Evolutionary conservation across 441 rosid genomes (phyloP), one percentile per base, ranked within the genome.

Genomic region (Raphanus hybrid): DNA sequence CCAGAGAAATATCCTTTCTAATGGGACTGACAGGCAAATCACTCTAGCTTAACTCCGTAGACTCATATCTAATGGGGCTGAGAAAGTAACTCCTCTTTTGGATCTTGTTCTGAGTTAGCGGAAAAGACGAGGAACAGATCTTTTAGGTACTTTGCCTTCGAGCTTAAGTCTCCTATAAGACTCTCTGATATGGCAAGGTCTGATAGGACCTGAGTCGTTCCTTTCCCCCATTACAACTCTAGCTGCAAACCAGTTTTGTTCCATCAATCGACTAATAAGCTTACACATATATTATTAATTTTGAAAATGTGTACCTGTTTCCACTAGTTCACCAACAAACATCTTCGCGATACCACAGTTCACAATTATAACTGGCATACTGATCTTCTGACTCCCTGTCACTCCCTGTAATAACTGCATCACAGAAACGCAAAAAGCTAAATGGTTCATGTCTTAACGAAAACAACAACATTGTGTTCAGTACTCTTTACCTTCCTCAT

Each of bases 261-360:
- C 16, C 12, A 32, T 15, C n/a, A 23, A 48, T n/a, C 16, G 34
- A 63, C 7, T 41, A n/a, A 74, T 29, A 4, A 29, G 69, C 27
- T 15, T 45, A 18, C 0, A 52, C 16, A 11, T n/a, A 11, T 0
- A 55, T 16, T 57, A 35, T 8, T 63, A 6, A 26, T 12, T 37
- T 4, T 2, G 5, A 9, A 15, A 9, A 7, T 0, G 8, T 3
- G 3, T 18, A 93, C 99, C 98, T 85, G 92, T 92, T 85, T 96
- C 98, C 35, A 93, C 85, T 60, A 93, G 93, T 76, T 96, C 99
- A n/a, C 98, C 98, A 11, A 93, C 99, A 84, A 93, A 96, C 99
- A 96, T 89, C 85, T 96, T 96, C 3, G 97, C 94, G 34, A 96
- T 93, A 63, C 98, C 98, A 68, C 97, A 93, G 58, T 88, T 91